Evolutionary conservation across 2,329 filamentous ascomycete genomes (phyloP).

Genomic region (Talaromyces sp.): DNA sequence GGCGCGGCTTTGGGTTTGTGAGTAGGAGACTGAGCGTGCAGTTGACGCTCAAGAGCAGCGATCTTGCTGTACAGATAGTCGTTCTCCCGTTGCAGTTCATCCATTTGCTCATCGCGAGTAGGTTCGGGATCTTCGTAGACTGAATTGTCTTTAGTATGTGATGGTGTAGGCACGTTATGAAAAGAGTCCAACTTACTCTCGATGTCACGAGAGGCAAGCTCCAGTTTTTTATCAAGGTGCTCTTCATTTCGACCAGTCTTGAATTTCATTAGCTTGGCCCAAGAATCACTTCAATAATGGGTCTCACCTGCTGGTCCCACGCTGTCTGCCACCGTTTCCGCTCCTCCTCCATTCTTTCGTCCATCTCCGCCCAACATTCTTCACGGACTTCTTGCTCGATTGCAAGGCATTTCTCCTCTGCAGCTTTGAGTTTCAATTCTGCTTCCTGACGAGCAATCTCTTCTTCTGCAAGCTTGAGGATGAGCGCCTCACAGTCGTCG

Average conservation of each 20-base stretch:
- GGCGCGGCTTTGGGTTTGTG: slow-evolving; percentile 41
- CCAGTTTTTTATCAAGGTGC: slow-evolving; percentile 84
- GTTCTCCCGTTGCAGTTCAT: slow-evolving; percentile 67
- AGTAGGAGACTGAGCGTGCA: slow-evolving; percentile 58
- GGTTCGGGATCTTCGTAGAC: slow-evolving; percentile 46
- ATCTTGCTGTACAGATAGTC: slow-evolving; percentile 63
- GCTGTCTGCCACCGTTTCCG: slow-evolving; percentile 75
- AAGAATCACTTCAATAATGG: background rate
- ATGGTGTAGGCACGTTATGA: background rate
- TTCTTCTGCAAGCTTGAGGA: slow-evolving; percentile 65
- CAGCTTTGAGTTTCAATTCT: slow-evolving; percentile 66
- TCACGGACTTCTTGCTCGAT: slow-evolving; percentile 82
- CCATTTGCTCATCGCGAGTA: slow-evolving; percentile 54
- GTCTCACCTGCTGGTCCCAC: slow-evolving; percentile 63
- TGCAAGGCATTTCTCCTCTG: slow-evolving; percentile 60
- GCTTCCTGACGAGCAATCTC: slow-evolving; percentile 63
- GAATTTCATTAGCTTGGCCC: slow-evolving; percentile 11
- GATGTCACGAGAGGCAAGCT: slow-evolving; percentile 58
- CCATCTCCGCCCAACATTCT: slow-evolving; percentile 83
- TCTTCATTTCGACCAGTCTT: slow-evolving; percentile 67
- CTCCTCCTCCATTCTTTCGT: slow-evolving; percentile 68
- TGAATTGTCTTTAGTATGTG: slow-evolving; percentile 10
- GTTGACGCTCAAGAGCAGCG: slow-evolving; percentile 60
- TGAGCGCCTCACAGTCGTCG: slow-evolving; percentile 71
- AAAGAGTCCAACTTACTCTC: slow-evolving; percentile 33